Conservation (phyloP, 345 rosid species). For the Draba incana region DNA sequence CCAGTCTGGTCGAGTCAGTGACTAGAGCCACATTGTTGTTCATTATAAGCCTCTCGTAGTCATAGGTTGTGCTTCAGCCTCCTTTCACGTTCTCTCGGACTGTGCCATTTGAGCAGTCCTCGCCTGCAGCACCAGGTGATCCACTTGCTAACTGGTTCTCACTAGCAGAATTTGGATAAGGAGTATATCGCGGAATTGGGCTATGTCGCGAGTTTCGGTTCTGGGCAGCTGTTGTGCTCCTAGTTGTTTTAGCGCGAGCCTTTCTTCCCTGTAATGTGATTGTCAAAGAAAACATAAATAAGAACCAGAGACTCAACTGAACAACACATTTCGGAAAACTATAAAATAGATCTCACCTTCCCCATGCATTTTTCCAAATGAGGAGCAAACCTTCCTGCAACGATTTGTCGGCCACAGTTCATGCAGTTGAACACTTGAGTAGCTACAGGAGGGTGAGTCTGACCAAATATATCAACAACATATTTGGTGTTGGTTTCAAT, state of each 20-base stretch:
- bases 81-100: conserved; percentile 43
- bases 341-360: conserved; percentile 75
- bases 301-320: conserved; percentile 10
- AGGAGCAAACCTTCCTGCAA: conserved; percentile 97
- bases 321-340: background rate
- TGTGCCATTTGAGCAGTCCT: conserved; percentile 62
- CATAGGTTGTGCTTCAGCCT: conserved; percentile 28
- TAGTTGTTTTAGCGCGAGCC: conserved; percentile 72
- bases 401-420: conserved; percentile 84
- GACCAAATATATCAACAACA: conserved; percentile 91
- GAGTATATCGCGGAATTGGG: conserved; percentile 55
- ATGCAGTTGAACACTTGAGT: conserved; percentile 84
- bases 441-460: conserved; percentile 83
- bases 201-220: conserved; percentile 66
- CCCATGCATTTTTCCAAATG: conserved; percentile 99
- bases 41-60: conserved; percentile 23
- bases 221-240: conserved; percentile 82
- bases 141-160: conserved; percentile 62
- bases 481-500: conserved; percentile 74
- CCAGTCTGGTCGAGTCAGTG: conserved; percentile 24
- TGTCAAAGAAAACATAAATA: conserved; percentile 18
- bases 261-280: conserved; percentile 72
- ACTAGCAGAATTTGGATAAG: conserved; percentile 56
- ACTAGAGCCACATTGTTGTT: conserved; percentile 15
- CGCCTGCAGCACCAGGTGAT: conserved; percentile 55